Evolutionary conservation across 495 filamentous ascomycete species (phyloP), one percentile per base, ranked within the genome.

Genomic region (Penicillium atrosanguineum): DNA sequence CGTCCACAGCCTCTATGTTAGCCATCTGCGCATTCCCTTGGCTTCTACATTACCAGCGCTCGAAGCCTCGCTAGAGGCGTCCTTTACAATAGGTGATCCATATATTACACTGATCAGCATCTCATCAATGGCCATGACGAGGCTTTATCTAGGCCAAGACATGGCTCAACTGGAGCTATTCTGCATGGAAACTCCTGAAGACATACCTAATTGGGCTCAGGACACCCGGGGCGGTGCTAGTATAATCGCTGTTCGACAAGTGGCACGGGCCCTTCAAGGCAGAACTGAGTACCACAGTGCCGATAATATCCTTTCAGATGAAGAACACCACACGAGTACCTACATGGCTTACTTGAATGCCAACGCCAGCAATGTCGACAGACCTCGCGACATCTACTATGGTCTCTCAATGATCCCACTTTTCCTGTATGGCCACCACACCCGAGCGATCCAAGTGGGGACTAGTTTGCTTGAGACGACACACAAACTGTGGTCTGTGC

Each of bases 171-270:
- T 94, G 1, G 90, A 96, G 63, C 70, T 79, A 0, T 91, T 86
- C 63, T 87, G 87, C 62, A 76, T 82, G 23, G 87, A 87, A 53
- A 80, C 82, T 18, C 85, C 87, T 7, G 87, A 91, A 52, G 91
- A 95, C 48, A 81, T 91, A 44, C 83, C 80, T 1, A 79, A 82
- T 37, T 95, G 89, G 89, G 64, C 78, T 26, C 72, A 80, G 41
- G 89, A 95, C 67, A 83, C 87, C n/a, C 81, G 90, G 25, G 91
- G 90, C 15, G 91, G 91, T 11, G 83, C 83, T 7, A 76, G 89
- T 56, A 76, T 95, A 11, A 79, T 89, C 51, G 77, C 83, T 19
- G 78, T 88, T 14, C 64, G 73, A 57, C 90, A 95, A 71, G 84
- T 86, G 48, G 82, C 82, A 43, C 80, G 89, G 15, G 89, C 91